Evolutionary conservation across 148 eudicot genomes (phyloP), one percentile per base, ranked within the genome.

Genomic region (Drosera capensis): DNA sequence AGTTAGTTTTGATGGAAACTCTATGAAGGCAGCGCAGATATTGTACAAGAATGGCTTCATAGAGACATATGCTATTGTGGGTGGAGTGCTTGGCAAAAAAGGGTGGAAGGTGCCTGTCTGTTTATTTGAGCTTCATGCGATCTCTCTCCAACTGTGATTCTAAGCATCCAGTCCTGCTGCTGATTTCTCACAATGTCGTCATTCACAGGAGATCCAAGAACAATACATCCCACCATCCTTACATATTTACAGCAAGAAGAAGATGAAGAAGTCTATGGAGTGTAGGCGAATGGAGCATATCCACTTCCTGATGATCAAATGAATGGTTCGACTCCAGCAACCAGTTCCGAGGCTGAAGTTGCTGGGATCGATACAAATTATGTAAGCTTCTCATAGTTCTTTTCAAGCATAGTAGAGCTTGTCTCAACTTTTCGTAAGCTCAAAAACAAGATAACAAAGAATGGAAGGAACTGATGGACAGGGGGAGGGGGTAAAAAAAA

Each of bases 1-100:
- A 84, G 95, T 93, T 80, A 84, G 99, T 78, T 80, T 84, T 71
- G 99, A 81, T 78, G 99, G 84, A 55, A 76, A 80, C 60, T 84
- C 99, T 42, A 62, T 90, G 58, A 68, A 73, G 72, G 95, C 70
- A 61, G 99, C 93, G 3, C 93, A 80, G 66, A 46, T 90, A 43
- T 68, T 90, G 73, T 63, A 78, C 74, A 75, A 80, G 47, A 73
- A 76, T 55, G 92, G 95, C 14, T 78, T 84, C 55, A 80, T 78
- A 68, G 86, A 75, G 65, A 88, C 87, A 22, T 90, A 78, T 57
- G 95, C 99, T 42, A 74, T 90, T 60, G 73, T 71, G 45, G 99
- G 93, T 37, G 99, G 99, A 25, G 58, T 76, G 55, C 73, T 73
- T 66, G 99, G 99, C 74, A 67, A 69, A 59, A 75, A 69, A 23